Evolutionary conservation across 345 rosid genomes (phyloP).

Genomic region (Cochlearia excelsa): DNA sequence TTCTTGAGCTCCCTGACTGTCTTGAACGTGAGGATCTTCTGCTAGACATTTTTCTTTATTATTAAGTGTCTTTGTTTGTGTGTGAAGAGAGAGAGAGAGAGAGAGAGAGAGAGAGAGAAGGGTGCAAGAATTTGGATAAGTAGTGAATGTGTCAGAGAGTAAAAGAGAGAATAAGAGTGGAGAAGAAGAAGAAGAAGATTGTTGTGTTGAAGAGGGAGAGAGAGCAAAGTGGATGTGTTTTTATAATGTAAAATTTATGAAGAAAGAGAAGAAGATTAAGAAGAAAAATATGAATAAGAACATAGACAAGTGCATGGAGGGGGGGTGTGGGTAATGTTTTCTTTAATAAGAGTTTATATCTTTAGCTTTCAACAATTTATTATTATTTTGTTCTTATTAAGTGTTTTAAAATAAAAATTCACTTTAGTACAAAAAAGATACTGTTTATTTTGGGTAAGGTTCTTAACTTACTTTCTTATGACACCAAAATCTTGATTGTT

Average conservation of each 20-base stretch:
- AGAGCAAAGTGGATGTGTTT: too few species aligned
- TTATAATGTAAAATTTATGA: not conserved
- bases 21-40: slow-evolving; percentile 76
- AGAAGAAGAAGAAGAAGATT: slow-evolving; percentile 21
- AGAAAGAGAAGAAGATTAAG: slow-evolving; percentile 12
- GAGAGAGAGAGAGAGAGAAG: not conserved
- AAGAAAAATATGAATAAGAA: slow-evolving; percentile 11
- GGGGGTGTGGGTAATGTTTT: slow-evolving; percentile 47
- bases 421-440: slow-evolving; percentile 29
- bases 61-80: slow-evolving; percentile 9
- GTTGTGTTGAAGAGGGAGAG: too few species aligned
- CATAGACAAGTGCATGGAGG: slow-evolving; percentile 63
- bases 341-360: slow-evolving; percentile 18
- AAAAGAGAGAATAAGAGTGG: slow-evolving; percentile 23
- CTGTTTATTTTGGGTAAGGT: slow-evolving; percentile 35
- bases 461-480: slow-evolving; percentile 28
- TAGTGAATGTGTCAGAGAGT: slow-evolving; percentile 25
- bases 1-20: slow-evolving; percentile 56
- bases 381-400: slow-evolving; percentile 22
- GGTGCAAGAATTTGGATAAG: slow-evolving; percentile 24
- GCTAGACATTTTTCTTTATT: slow-evolving; percentile 67
- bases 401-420: slow-evolving; percentile 13
- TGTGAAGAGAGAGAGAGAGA: not conserved
- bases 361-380: slow-evolving; percentile 31
- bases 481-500: slow-evolving; percentile 32